Evolutionary conservation across 2,329 filamentous ascomycete species (phyloP).

Genomic region (Fusarium redolens): DNA sequence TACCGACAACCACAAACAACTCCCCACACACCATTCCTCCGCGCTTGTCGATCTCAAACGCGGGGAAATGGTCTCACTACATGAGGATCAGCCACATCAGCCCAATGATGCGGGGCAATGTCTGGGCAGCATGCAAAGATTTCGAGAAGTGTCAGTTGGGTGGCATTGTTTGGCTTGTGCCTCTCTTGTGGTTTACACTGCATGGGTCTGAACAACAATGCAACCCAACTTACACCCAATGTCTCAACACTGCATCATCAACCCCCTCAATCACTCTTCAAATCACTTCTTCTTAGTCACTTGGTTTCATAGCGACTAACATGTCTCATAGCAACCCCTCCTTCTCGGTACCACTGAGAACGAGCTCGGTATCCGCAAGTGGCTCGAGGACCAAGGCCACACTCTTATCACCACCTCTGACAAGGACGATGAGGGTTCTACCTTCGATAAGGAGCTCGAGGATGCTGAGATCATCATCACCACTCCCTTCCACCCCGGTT

Average conservation of each 20-base stretch:
- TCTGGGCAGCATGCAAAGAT: conserved; percentile 20
- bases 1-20: conserved; percentile 21
- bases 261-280: conserved; percentile 2
- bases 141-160: conserved; percentile 15
- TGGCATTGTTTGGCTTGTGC: conserved; percentile 15
- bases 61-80: conserved; percentile 42
- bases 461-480: conserved; percentile 99
- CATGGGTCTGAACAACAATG: conserved; percentile 20
- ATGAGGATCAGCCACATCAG: conserved; percentile 40
- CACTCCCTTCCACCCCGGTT: conserved; percentile 98
- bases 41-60: conserved; percentile 44
- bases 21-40: conserved; percentile 32
- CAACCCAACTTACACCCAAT: conserved; percentile 27
- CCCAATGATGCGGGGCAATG: conserved; percentile 39
- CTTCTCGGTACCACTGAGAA: conserved; percentile 97
- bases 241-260: conserved; percentile 14
- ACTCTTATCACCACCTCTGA: conserved; percentile 96
- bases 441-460: conserved; percentile 93
- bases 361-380: conserved; percentile 96
- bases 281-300: conserved; percentile 12
- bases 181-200: conserved; percentile 26
- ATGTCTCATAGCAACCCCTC: conserved; percentile 69
- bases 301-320: conserved; percentile 34
- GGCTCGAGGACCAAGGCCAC: conserved; percentile 97
- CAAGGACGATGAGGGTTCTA: conserved; percentile 94